Base-by-base conservation (phyloP, 352 stramenopile genomes). In the Phytophthora pluvialis region DNA sequence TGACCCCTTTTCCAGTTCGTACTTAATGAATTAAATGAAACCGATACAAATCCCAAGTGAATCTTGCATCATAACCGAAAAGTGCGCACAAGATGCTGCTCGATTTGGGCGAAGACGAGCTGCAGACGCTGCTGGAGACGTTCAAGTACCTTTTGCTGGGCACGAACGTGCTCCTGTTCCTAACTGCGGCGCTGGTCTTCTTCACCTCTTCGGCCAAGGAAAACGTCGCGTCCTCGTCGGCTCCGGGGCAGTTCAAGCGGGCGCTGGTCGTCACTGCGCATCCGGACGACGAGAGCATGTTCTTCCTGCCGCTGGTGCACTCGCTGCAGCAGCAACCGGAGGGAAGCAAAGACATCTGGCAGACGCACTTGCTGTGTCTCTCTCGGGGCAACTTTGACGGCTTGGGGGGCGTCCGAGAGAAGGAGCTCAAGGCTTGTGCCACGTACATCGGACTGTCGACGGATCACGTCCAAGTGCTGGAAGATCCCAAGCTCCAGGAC, bases 201-300 rank as follows among this genome's bases (percentile, higher is more conserved):
- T 46, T 64, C 11, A 82, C 65, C 0, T 47, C 56, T 8, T 55
- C 64, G 1, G 32, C 43, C 11, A 28, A 60, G 16, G 38, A 64
- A 29, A 36, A 47, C 25, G 0, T 39, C 15, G 12, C 35, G 13
- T 45, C 53, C 1, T 63, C 38, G 26, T 64, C 51, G 8, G 9
- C 42, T 38, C 28, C 15, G 4, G 25, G 13, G 13, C 59, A 51
- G n/a, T 49, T 63, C 6, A 90, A 89, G 44, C 70, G 64, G 1
- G 83, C 85, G 53, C 62, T 95, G 50, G 61, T 98, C 8, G 88
- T 99, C 40, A 98, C 91, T 7, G 94, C 95, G n/a, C 96, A 99
- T 77, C 96, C 96, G 39, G 96, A 99, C 64, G 96, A 99, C 70
- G 96, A 99, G 75, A 97, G 90, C 73, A 98, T 99, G 95, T 99